Conservation (phyloP, 225 moss, liverwort and hornwort species). For the Physcomitrium patens region DNA sequence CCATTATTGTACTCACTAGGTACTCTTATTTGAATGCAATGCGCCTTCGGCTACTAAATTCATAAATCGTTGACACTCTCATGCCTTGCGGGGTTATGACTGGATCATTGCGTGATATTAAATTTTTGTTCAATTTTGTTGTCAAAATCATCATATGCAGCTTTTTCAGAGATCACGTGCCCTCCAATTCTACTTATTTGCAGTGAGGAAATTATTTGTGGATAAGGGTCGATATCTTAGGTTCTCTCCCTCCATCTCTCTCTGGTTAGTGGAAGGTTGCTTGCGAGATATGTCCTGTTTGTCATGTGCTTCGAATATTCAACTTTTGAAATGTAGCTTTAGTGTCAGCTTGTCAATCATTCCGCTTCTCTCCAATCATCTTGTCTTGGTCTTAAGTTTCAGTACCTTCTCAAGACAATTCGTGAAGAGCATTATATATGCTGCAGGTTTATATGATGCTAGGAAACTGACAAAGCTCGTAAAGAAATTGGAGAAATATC, state of each 20-base stretch:
- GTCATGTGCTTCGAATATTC: background rate
- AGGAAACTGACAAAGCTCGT: constrained; percentile 58
- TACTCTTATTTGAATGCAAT: constrained; percentile 24
- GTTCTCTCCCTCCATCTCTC: constrained; percentile 12
- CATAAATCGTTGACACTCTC: background rate
- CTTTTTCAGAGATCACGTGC: background rate
- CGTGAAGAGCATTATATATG: constrained; percentile 16
- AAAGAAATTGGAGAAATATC: constrained; percentile 44
- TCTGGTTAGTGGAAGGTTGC: background rate
- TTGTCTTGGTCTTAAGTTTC: constrained; percentile 1
- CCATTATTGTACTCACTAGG: constrained; percentile 71
- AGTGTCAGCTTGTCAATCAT: background rate
- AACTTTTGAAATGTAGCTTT: background rate
- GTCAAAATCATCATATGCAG: background rate
- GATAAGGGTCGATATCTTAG: background rate
- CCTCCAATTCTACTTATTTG: too few relatives aligned
- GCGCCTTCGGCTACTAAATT: constrained; percentile 1
- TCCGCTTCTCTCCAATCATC: background rate
- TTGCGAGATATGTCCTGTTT: too few relatives aligned
- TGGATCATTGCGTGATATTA: constrained; percentile 1
- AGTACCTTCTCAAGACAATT: constrained; percentile 17
- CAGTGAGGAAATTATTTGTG: constrained; percentile 3
- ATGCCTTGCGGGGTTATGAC: background rate
- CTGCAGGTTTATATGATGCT: constrained; percentile 74
- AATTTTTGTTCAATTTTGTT: background rate